phyloP scores from a whole-genome alignment of 2,329 filamentous ascomycete species.

The Fusarium agapanthi region DNA sequence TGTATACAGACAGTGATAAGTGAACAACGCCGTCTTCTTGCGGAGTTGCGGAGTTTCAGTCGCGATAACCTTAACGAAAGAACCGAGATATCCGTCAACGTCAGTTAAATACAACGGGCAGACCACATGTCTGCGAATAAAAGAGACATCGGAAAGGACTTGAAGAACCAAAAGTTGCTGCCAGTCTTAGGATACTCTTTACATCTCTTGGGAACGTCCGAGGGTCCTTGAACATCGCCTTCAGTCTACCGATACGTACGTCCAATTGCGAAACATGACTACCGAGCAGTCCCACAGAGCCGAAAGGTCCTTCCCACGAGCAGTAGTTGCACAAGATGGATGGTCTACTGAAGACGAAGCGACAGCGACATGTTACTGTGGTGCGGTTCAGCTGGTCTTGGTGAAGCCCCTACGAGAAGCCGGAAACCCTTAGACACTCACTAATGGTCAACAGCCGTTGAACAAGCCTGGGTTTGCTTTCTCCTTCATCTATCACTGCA shows the following conservation, averaged over 20 bases:
- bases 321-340: constrained; percentile 51
- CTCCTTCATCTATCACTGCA: constrained; percentile 68
- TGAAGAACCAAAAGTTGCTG: neutral
- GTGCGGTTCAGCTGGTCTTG: constrained; percentile 62
- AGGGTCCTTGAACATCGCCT: neutral
- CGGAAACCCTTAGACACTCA: neutral
- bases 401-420: constrained; percentile 46
- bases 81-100: neutral
- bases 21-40: neutral
- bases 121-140: neutral
- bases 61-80: too few relatives aligned
- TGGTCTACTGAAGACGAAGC: constrained; percentile 57
- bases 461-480: constrained; percentile 50
- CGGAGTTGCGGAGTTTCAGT: neutral
- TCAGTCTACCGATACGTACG: neutral
- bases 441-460: neutral
- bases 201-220: neutral
- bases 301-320: neutral
- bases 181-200: neutral
- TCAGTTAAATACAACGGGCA: neutral
- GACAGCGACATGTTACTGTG: constrained; percentile 68
- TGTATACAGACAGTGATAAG: neutral
- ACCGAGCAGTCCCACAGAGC: neutral
- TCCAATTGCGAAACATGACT: neutral
- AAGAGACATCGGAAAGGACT: neutral